Percentiles rank a stretch among this genome's conserved stretches.
Evolutionary conservation across 176 grass and related monocot genomes (phyloP).

Genomic region (Saccharum spontaneum): DNA sequence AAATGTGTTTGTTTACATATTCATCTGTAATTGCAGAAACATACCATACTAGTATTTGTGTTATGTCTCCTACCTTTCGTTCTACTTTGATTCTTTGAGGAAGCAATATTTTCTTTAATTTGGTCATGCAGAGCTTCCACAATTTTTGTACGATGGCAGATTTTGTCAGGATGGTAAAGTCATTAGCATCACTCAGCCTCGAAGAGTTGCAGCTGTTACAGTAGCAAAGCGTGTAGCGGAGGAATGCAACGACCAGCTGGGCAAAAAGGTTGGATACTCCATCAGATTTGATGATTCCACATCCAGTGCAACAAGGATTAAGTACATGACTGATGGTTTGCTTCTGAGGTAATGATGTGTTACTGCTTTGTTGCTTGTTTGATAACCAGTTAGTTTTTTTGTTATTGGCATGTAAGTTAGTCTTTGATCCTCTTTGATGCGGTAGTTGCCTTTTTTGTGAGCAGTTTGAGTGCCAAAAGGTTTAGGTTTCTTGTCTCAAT

Average conservation of each 20-base stretch:
- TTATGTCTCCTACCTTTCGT: background rate
- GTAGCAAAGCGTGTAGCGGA: slow-evolving; percentile 88
- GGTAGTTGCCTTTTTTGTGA: background rate
- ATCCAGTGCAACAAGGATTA: slow-evolving; percentile 78
- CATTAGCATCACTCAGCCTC: slow-evolving; percentile 83
- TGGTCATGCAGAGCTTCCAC: slow-evolving; percentile 70
- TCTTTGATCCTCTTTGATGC: slow-evolving; percentile 2
- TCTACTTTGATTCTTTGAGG: slow-evolving; percentile 5
- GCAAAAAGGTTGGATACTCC: slow-evolving; percentile 87
- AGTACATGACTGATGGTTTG: slow-evolving; percentile 97
- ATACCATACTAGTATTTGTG: background rate
- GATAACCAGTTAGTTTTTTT: background rate
- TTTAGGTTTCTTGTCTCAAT: background rate
- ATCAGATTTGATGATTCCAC: slow-evolving; percentile 89
- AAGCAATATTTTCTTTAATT: slow-evolving; percentile 14
- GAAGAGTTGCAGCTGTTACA: slow-evolving; percentile 79
- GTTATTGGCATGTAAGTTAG: background rate
- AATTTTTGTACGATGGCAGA: slow-evolving; percentile 76
- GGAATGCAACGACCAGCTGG: slow-evolving; percentile 88
- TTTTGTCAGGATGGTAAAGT: slow-evolving; percentile 73
- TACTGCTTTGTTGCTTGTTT: background rate
- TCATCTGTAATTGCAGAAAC: background rate
- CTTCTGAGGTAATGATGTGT: slow-evolving; percentile 69
- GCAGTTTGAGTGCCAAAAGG: background rate
- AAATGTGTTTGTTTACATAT: background rate